Evolutionary conservation across 1,139 yeast genomes (phyloP), one percentile per base, ranked within the genome.

Genomic region (Nakaseomyces bracarensis): DNA sequence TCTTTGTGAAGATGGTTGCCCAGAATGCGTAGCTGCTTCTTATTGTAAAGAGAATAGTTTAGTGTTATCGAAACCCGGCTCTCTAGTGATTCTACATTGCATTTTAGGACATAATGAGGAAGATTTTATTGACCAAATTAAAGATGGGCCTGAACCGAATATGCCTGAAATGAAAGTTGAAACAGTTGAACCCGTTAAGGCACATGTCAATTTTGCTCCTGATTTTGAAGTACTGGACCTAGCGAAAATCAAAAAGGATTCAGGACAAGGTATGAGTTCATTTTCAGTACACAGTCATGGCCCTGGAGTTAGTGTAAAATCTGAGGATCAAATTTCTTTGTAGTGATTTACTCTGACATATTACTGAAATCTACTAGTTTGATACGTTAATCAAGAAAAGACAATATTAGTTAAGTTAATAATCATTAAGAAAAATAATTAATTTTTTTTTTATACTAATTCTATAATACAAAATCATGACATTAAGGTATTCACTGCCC

Each of bases 401-500:
- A n/a, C n/a, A n/a, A n/a, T n/a, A n/a, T n/a, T n/a, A n/a, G n/a
- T 10, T 22, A 22, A 22, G 7, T 7, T 22, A 13, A n/a, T 16
- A 19, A 28, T 28, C 13, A n/a, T 2, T 14, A 13, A 13, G 25
- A 10, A 22, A 22, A 22, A 7, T 7, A 22, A 22, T 22, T 22
- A 22, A 22, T 22, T 7, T 10, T 22, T 22, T 10, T 7, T 22
- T 10, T 30, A 38, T 14, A 38, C 40, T 36, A 25, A 18, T 21
- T 35, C 22, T 30, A 14, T 30, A 22, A 30, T 20, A 30, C 20
- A 13, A 7, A n/a, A 22, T 58, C 52, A 73, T 22, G 74, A 67
- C 80, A 87, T 80, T 51, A 91, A 68, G 71, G 83, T 79, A 49
- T 82, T 80, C 16, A 93, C 97, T 0, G 95, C 95, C 80, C 94